phyloP scores from a whole-genome alignment of 768 basidiomycete genomes.

The Leccinum truebloodii region DNA sequence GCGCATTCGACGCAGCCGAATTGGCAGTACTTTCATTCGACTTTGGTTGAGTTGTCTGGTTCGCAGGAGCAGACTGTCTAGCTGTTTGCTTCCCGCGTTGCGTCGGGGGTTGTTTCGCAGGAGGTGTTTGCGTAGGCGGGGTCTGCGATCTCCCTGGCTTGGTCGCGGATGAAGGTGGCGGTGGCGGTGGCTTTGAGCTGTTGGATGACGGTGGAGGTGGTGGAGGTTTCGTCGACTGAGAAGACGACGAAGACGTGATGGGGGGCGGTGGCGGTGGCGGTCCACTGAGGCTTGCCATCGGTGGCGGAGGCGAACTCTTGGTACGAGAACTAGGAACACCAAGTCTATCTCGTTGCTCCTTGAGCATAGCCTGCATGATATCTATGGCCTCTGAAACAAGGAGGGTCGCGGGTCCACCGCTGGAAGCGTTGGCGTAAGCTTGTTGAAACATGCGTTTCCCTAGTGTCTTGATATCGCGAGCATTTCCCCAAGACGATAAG shows the following conservation, averaged over 20 bases:
- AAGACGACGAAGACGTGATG: slow-evolving; percentile 19
- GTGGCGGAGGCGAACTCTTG: slow-evolving; percentile 11
- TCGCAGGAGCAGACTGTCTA: neutral
- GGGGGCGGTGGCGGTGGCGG: slow-evolving; percentile 28
- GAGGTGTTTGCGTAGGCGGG: slow-evolving; percentile 19
- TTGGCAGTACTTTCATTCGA: neutral
- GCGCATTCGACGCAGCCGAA: neutral
- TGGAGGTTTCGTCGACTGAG: slow-evolving; percentile 21
- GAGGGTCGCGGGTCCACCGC: slow-evolving; percentile 1
- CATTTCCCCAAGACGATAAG: slow-evolving; percentile 67
- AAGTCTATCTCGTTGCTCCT: slow-evolving; percentile 23
- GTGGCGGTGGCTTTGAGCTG: neutral
- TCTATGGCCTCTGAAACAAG: slow-evolving; percentile 2
- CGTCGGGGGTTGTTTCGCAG: slow-evolving; percentile 3
- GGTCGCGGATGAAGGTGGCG: slow-evolving; percentile 5
- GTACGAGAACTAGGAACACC: slow-evolving; percentile 21
- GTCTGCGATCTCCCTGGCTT: slow-evolving; percentile 4
- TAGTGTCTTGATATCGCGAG: slow-evolving; percentile 60
- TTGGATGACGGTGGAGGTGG: slow-evolving; percentile 14
- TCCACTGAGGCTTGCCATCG: slow-evolving; percentile 19
- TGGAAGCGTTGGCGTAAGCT: slow-evolving; percentile 15
- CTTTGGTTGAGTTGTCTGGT: slow-evolving; percentile 1
- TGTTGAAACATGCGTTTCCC: slow-evolving; percentile 27
- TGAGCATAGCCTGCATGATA: slow-evolving; percentile 18
- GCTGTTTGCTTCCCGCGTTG: neutral